Conservation (phyloP, 176 grass and related monocot genomes). For the Carex parvula region DNA sequence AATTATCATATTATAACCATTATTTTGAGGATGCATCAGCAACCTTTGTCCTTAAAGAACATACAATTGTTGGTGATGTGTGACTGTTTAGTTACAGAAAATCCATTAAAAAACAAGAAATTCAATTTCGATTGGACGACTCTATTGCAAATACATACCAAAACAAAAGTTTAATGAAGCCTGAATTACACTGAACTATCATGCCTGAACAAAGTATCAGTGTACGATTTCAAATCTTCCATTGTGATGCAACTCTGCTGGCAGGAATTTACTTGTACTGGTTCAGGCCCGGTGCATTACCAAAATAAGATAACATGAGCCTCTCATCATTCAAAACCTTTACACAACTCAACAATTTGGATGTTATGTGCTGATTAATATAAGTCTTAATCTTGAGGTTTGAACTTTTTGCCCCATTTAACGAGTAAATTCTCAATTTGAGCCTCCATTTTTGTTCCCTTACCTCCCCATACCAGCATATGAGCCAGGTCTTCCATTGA, state of each 20-base stretch:
- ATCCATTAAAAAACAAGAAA: background rate
- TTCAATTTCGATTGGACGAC: background rate
- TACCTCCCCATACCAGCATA: conserved; percentile 94
- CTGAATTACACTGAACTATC: background rate
- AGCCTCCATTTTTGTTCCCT: conserved; percentile 92
- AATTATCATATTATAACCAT: background rate
- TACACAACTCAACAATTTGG: background rate
- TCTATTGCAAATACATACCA: background rate
- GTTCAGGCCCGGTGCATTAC: background rate
- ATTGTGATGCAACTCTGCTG: background rate
- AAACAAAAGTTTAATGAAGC: background rate
- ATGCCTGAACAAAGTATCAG: background rate
- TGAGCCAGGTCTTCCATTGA: conserved; percentile 65
- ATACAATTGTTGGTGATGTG: background rate
- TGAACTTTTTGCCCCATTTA: conserved; percentile 75
- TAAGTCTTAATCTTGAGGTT: conserved; percentile 24
- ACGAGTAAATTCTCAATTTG: conserved; percentile 62
- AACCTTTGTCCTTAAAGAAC: background rate
- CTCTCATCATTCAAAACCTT: background rate
- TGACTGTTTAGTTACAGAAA: background rate
- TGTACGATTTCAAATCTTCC: background rate
- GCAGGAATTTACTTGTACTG: background rate
- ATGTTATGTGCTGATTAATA: background rate
- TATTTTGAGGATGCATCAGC: background rate
- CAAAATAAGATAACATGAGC: background rate